Conservation (phyloP, 352 stramenopile genomes). For the Elongisporangium prolatum region DNA sequence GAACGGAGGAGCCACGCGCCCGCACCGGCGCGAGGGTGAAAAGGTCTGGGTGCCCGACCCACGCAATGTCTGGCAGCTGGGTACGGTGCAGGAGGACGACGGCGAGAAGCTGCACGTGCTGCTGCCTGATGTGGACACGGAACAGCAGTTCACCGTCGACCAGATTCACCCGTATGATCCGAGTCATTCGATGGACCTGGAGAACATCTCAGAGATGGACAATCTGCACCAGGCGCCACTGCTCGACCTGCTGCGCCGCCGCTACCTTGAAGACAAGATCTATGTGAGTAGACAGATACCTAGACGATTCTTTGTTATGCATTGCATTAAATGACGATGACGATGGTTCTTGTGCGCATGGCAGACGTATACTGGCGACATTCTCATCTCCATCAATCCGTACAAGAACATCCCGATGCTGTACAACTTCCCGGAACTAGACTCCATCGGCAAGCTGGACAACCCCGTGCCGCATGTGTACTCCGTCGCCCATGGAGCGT, state of each 20-base stretch:
- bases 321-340: background rate
- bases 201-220: slow-evolving; percentile 93
- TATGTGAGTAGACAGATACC: slow-evolving; percentile 53
- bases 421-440: slow-evolving; percentile 89
- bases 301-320: background rate
- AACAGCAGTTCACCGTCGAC: slow-evolving; percentile 75
- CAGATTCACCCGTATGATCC: slow-evolving; percentile 90
- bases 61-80: slow-evolving; percentile 84
- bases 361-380: slow-evolving; percentile 92
- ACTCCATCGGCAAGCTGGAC: slow-evolving; percentile 81
- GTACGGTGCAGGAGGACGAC: slow-evolving; percentile 83
- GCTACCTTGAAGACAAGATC: slow-evolving; percentile 90
- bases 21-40: slow-evolving; percentile 69
- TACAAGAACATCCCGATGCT: slow-evolving; percentile 94
- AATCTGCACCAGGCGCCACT: slow-evolving; percentile 90
- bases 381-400: slow-evolving; percentile 96
- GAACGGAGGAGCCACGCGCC: slow-evolving; percentile 35
- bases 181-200: slow-evolving; percentile 82
- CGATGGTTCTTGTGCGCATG: background rate
- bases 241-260: slow-evolving; percentile 81
- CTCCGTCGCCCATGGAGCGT: slow-evolving; percentile 77
- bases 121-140: slow-evolving; percentile 69
- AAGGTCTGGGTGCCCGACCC: slow-evolving; percentile 85
- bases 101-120: slow-evolving; percentile 81
- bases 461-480: slow-evolving; percentile 86